phyloP scores from a whole-genome alignment of 306 rosid species.

The Crataegus laevigata region DNA sequence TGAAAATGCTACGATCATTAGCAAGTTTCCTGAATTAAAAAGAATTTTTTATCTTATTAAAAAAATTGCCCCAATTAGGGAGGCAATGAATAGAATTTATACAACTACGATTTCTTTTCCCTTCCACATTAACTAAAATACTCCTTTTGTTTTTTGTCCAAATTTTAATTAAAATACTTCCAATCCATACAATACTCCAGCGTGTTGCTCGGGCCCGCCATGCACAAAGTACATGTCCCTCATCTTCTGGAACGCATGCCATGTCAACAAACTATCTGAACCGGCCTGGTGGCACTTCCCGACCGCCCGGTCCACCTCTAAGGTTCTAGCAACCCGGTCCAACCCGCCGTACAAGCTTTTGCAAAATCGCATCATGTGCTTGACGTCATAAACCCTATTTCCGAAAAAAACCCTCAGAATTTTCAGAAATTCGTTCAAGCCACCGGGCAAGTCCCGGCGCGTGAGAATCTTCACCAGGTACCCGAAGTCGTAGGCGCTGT shows the following conservation, averaged over 20 bases:
- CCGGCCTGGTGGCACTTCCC: slow-evolving; percentile 89
- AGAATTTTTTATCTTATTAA: too few species aligned
- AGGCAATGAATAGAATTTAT: background rate
- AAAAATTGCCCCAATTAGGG: too few species aligned
- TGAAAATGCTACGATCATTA: too few species aligned
- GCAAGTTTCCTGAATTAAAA: too few species aligned
- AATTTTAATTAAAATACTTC: slow-evolving; percentile 27
- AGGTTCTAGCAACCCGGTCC: slow-evolving; percentile 59
- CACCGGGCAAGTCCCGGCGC: slow-evolving; percentile 23
- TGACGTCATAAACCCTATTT: slow-evolving; percentile 49
- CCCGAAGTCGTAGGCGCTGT: slow-evolving; percentile 66
- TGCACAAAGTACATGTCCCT: slow-evolving; percentile 41
- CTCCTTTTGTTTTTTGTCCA: too few species aligned
- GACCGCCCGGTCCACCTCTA: slow-evolving; percentile 56
- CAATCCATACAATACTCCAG: slow-evolving; percentile 63
- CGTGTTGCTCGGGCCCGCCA: slow-evolving; percentile 45
- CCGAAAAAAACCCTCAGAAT: slow-evolving; percentile 44
- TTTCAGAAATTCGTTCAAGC: slow-evolving; percentile 32
- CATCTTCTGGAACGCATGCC: slow-evolving; percentile 67
- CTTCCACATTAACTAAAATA: background rate
- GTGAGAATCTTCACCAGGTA: slow-evolving; percentile 55
- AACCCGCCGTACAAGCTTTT: slow-evolving; percentile 50
- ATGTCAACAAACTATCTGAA: slow-evolving; percentile 68
- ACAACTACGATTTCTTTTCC: background rate
- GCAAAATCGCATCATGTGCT: slow-evolving; percentile 69